phyloP scores from a whole-genome alignment of 2,329 filamentous ascomycete genomes.

The Aspergillus pseudonomiae region DNA sequence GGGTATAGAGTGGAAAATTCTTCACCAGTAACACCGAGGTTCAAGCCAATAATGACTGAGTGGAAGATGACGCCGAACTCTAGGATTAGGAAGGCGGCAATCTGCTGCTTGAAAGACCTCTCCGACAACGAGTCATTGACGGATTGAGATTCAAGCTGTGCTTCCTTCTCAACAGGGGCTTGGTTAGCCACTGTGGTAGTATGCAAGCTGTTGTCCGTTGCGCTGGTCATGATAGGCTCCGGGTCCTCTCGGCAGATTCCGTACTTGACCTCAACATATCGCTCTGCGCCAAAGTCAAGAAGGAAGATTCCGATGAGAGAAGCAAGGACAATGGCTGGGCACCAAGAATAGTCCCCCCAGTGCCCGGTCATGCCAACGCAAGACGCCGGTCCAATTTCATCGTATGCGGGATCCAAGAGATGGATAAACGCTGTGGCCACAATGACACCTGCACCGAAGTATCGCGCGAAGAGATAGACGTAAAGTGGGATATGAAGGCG shows the following conservation, averaged over 20 bases:
- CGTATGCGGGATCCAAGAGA: conserved; percentile 50
- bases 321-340: conserved; percentile 54
- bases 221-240: conserved; percentile 20
- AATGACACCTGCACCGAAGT: conserved; percentile 53
- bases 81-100: conserved; percentile 49
- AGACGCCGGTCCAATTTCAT: conserved; percentile 48
- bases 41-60: conserved; percentile 66
- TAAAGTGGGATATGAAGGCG: conserved; percentile 46
- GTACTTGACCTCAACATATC: conserved; percentile 56
- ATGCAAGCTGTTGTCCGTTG: background rate
- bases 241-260: conserved; percentile 34
- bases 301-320: conserved; percentile 57
- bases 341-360: conserved; percentile 58
- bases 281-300: conserved; percentile 54
- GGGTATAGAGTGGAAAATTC: conserved; percentile 63
- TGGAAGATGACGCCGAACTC: conserved; percentile 68
- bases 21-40: conserved; percentile 59
- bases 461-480: conserved; percentile 52
- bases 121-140: conserved; percentile 16
- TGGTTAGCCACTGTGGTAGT: background rate
- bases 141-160: background rate
- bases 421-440: conserved; percentile 53
- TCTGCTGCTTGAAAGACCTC: conserved; percentile 40
- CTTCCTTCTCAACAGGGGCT: background rate
- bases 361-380: conserved; percentile 58